phyloP scores from a whole-genome alignment of 768 basidiomycete species.

The Lactarius vividus region DNA sequence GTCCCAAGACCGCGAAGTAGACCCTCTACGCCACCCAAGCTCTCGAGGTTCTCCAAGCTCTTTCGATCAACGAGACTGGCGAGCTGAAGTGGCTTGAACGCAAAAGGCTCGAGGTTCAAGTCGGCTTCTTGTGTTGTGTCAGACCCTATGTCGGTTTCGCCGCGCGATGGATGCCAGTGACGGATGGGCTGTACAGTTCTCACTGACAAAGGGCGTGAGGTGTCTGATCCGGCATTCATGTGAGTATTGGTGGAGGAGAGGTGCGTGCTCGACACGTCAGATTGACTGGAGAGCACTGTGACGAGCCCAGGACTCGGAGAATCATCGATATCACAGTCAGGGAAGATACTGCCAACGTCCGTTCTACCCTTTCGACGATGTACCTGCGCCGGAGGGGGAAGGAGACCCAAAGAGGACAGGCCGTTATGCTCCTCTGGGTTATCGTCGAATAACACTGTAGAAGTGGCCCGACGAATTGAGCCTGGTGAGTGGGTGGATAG shows the following conservation, averaged over 20 bases:
- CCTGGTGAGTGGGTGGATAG: slow-evolving; percentile 57
- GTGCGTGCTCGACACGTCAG: slow-evolving; percentile 35
- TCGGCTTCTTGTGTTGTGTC: no score
- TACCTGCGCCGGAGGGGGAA: slow-evolving; percentile 38
- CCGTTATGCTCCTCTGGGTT: slow-evolving; percentile 57
- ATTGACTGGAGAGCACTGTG: slow-evolving; percentile 29
- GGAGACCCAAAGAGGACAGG: slow-evolving; percentile 49
- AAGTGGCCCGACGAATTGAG: slow-evolving; percentile 54
- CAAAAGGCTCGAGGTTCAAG: slow-evolving; percentile 67
- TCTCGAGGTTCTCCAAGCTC: slow-evolving; percentile 60
- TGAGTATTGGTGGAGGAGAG: slow-evolving; percentile 40
- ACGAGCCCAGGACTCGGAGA: slow-evolving; percentile 14
- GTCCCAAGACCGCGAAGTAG: slow-evolving; percentile 76
- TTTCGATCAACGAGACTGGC: slow-evolving; percentile 88
- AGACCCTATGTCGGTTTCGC: not conserved
- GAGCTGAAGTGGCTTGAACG: slow-evolving; percentile 67
- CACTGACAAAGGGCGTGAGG: slow-evolving; percentile 30
- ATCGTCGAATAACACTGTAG: slow-evolving; percentile 63
- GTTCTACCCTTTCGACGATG: slow-evolving; percentile 58
- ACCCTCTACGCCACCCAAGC: slow-evolving; percentile 69
- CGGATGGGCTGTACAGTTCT: slow-evolving; percentile 9
- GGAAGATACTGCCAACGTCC: slow-evolving; percentile 47
- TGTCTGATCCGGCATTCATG: slow-evolving; percentile 39
- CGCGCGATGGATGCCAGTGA: slow-evolving; percentile 10
- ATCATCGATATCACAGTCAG: slow-evolving; percentile 31